phyloP scores from a whole-genome alignment of 306 rosid species.

The Corylus americana region DNA sequence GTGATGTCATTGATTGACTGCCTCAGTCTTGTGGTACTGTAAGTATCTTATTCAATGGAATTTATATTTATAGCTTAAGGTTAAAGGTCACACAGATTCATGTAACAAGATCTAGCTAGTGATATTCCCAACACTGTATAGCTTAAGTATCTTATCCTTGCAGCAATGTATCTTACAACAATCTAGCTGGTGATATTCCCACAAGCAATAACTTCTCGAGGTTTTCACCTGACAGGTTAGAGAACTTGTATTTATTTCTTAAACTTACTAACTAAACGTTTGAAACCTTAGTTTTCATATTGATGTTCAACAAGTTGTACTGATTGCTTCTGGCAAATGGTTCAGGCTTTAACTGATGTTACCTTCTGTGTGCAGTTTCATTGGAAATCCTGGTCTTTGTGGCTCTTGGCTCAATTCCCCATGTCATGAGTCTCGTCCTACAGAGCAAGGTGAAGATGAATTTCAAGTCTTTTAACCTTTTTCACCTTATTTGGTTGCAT shows the following conservation, averaged over 20 bases:
- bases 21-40: slow-evolving; percentile 77
- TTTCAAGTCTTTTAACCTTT: not conserved
- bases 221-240: slow-evolving; percentile 83
- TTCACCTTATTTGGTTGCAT: slow-evolving; percentile 1
- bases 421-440: slow-evolving; percentile 59
- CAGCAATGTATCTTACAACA: slow-evolving; percentile 90
- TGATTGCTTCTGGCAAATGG: slow-evolving; percentile 2
- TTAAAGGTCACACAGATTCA: not conserved
- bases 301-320: not conserved
- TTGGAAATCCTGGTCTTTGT: slow-evolving; percentile 88
- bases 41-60: slow-evolving; percentile 24
- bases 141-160: slow-evolving; percentile 19
- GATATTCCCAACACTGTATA: too few relatives aligned
- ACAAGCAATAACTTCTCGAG: slow-evolving; percentile 84
- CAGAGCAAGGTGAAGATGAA: slow-evolving; percentile 61
- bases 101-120: not conserved
- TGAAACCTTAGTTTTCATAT: not conserved
- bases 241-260: not conserved
- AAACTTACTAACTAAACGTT: not conserved
- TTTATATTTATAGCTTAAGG: not conserved
- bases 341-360: slow-evolving; percentile 10
- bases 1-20: slow-evolving; percentile 66
- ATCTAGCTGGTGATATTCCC: slow-evolving; percentile 82
- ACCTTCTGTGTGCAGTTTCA: slow-evolving; percentile 53
- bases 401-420: slow-evolving; percentile 75